These are phyloP conservation scores for Elsinoe perseae DNA, from an alignment of 2,329 filamentous ascomycete species.

Conservation along the genomic window DNA sequence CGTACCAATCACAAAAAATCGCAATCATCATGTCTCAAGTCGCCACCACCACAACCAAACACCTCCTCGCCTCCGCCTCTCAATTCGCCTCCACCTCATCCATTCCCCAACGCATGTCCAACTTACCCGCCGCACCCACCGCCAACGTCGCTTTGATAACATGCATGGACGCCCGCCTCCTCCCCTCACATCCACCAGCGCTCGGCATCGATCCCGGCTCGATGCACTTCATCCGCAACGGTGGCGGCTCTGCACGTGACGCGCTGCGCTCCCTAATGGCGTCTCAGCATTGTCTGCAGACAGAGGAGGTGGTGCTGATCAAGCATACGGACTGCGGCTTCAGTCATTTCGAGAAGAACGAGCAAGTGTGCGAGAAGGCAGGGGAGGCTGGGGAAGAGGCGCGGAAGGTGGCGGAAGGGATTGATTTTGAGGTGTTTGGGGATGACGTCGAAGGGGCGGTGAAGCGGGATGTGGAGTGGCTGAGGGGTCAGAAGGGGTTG, in stretches of 20 bases:
- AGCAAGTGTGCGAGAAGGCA: neutral
- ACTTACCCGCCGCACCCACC: neutral
- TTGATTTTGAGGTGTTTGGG: constrained; percentile 1
- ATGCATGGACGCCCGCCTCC: constrained; percentile 72
- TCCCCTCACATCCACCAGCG: constrained; percentile 51
- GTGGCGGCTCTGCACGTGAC: constrained; percentile 48
- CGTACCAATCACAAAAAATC: neutral
- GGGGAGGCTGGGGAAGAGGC: neutral
- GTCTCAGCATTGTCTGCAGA: constrained; percentile 70
- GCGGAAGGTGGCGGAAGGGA: constrained; percentile 3
- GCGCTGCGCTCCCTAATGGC: constrained; percentile 68
- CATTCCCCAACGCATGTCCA: neutral
- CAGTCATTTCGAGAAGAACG: constrained; percentile 6
- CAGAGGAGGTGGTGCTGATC: constrained; percentile 63
- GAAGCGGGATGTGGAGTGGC: constrained; percentile 1
- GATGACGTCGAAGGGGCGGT: neutral
- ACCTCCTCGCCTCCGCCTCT: neutral
- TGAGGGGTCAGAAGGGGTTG: neutral
- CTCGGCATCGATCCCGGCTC: constrained; percentile 67
- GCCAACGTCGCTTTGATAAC: constrained; percentile 40
- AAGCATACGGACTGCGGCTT: constrained; percentile 65
- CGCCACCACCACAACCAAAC: neutral
- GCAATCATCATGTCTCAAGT: neutral
- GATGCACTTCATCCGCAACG: constrained; percentile 64
- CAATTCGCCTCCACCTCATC: neutral